Base-by-base conservation (phyloP, 169 alveolate species). In the Eimeria acervulina region DNA sequence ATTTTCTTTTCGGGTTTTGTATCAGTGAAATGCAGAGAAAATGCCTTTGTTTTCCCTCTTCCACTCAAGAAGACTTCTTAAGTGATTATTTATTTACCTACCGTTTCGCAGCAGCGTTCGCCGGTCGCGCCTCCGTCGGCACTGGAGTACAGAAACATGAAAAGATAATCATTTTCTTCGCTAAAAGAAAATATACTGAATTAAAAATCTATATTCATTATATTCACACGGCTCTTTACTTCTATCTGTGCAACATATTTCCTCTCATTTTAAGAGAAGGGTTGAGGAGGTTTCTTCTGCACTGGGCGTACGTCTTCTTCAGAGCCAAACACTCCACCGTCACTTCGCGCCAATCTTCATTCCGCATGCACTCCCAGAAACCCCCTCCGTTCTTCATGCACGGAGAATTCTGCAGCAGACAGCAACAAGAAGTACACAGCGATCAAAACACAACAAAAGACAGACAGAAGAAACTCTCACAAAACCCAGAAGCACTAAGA, bases 231-330 rank as follows among this genome's bases (percentile, higher is more conserved):
- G 5, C 36, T 2, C 36, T 26, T 7, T 17, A 12, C 66, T 61
- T 26, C 83, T 70, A 70, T 23, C 83, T 70, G 26, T 70, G 83
- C 1, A 70, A 51, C 23, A 70, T 26, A 13, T 70, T 70, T 31
- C 83, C 83, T 31, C 52, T 31, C 83, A 70, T 70, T 33, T 70
- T 70, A 12, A 70, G 51, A 36, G 83, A 70, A 15, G 83, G 83
- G 51, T 70, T 70, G 5, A 70, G 51, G 26, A 70, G 83, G 51
- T 70, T 70, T 31, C 83, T 28, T 38, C 83, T 70, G 36, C 83
- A 38, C n/a, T 72, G 83, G 31, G 83, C 44, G 55, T 70, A 26
- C 83, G 83, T 36, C 83, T 72, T 72, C 83, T 31, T 38, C 7
- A 17, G 47, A 33, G 74, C 74, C 74, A 61, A 61, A 61, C 74